Percentiles rank a stretch among this genome's conserved stretches.
Evolutionary conservation across 75 land plant genomes (phyloP).

Genomic region (Sequoiadendron giganteum): DNA sequence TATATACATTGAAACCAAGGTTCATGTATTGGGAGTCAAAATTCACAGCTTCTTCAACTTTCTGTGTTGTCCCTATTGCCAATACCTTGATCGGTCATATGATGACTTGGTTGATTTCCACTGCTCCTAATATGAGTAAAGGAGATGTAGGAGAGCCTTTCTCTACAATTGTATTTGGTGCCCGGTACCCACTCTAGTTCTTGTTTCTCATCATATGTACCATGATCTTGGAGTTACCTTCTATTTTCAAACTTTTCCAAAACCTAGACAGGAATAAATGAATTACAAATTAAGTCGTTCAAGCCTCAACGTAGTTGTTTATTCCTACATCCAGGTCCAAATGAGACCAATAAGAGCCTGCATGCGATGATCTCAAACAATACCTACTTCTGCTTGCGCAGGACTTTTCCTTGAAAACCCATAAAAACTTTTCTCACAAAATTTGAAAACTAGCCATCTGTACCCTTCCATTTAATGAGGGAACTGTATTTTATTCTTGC

Average conservation of each 20-base stretch:
- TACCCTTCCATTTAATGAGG: neutral
- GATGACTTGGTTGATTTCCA: neutral
- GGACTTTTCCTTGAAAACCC: neutral
- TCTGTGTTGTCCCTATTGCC: neutral
- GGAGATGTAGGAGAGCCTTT: neutral
- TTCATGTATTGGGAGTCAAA: neutral
- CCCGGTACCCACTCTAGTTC: neutral
- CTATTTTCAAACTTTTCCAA: neutral
- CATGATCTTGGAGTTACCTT: neutral
- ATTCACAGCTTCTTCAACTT: neutral
- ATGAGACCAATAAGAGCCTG: neutral
- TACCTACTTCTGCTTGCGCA: neutral
- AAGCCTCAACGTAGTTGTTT: neutral
- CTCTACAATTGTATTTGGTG: neutral
- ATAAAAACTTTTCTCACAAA: neutral
- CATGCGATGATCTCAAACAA: neutral
- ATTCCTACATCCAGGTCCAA: neutral
- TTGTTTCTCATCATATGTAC: neutral
- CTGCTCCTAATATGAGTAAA: neutral
- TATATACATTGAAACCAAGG: neutral
- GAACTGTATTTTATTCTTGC: neutral
- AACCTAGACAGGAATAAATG: neutral
- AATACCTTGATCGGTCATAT: neutral
- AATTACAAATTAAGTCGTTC: neutral
- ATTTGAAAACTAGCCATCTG: neutral